phyloP scores from a whole-genome alignment of 2,329 filamentous ascomycete genomes.

The Thelonectria rubi region DNA sequence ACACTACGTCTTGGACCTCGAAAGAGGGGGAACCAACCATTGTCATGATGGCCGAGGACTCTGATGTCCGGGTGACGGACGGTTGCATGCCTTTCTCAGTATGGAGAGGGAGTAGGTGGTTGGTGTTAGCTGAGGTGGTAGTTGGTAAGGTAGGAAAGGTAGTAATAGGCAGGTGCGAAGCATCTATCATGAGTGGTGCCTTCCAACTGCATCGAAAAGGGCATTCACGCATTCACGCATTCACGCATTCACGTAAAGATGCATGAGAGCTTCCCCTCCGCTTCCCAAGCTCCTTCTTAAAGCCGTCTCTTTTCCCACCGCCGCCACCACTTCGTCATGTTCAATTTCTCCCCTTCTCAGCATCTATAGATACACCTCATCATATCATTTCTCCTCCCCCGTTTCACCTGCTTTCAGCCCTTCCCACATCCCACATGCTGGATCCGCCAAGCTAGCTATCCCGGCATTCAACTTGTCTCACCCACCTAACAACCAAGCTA shows the following conservation, averaged over 20 bases:
- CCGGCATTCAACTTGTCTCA: conserved; percentile 17
- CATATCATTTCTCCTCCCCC: not conserved
- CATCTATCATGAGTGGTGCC: no score
- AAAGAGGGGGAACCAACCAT: conserved; percentile 2
- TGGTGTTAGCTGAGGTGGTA: no score
- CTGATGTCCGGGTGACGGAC: not conserved
- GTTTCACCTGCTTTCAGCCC: not conserved
- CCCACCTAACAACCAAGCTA: conserved; percentile 13
- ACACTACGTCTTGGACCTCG: not conserved
- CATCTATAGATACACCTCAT: not conserved
- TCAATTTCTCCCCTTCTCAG: not conserved
- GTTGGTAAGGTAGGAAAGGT: no score
- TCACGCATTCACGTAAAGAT: no score
- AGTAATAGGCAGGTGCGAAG: no score
- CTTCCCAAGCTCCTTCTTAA: not conserved
- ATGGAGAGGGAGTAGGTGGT: no score
- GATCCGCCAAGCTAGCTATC: conserved; percentile 21
- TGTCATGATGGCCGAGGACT: conserved; percentile 11
- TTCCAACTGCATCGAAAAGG: no score
- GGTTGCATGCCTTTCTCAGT: not conserved
- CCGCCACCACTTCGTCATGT: not conserved
- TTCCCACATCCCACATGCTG: conserved; percentile 5
- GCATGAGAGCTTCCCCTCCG: not conserved
- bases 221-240: no score
- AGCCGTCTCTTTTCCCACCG: not conserved